Base-by-base conservation (phyloP, 1,139 yeast genomes). In the Kodamaea arcana region DNA sequence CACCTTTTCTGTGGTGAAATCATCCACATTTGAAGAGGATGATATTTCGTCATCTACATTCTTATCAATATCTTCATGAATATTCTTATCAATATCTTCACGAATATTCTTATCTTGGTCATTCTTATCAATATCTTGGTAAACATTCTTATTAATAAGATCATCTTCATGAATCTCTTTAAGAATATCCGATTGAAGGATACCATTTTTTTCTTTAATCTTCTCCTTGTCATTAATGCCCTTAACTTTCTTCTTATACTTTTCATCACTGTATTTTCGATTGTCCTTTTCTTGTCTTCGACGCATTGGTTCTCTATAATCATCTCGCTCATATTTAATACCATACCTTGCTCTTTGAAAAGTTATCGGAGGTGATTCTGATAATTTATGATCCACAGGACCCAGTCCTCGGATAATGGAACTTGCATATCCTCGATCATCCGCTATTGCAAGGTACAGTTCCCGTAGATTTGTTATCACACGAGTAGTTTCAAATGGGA, bases 291-390 rank as follows among this genome's bases (percentile, higher is more conserved):
- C n/a, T n/a, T n/a, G n/a, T 15, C 23, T 29, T 13, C 17, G 26
- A 18, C 33, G 35, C 16, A 36, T 24, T 11, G 46, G 30, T 28
- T 41, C 37, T 20, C 40, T 40, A 13, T 25, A 7, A 4, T 9
- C 15, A 6, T 14, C 28, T 25, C 28, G 12, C 15, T 25, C 28
- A 15, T 25, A 25, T 14, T 25, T 25, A 14, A 6, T 25, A 8
- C 52, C 43, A 34, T 56, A 59, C 21, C 57, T 36, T 6, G 60
- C 56, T 4, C 53, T 45, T 35, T 58, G 52, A 32, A 64, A 57
- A 4, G 58, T 44, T 5, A 65, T 64, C 1, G 71, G 72, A 0
- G 72, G 71, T 1, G 70, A 64, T 3, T 46, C 48, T 34, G 53
- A 54, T n/a, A 30, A 25, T 4, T 25, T 12, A 9, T 8, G 17